Evolutionary conservation across 257 asterid genomes (phyloP).

Genomic region (Euphrasia confusa): DNA sequence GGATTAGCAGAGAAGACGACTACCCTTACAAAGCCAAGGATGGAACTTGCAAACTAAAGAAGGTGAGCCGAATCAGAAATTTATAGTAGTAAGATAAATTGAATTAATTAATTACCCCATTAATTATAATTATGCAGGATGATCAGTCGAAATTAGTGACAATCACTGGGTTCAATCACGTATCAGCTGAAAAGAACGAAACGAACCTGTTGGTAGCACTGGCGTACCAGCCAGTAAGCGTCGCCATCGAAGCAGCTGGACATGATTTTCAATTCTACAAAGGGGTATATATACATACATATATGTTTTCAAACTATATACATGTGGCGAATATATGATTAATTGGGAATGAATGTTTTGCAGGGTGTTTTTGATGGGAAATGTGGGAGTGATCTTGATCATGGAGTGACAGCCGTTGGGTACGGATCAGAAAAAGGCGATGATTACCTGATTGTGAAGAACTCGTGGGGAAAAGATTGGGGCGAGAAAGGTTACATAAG

Average conservation of each 20-base stretch:
- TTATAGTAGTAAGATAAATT: background rate
- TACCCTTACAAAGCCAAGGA: too few relatives aligned
- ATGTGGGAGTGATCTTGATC: constrained; percentile 56
- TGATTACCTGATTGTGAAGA: constrained; percentile 52
- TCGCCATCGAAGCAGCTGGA: constrained; percentile 74
- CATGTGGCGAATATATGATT: background rate
- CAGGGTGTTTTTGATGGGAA: constrained; percentile 69
- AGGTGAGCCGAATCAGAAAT: background rate
- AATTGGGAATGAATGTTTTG: background rate
- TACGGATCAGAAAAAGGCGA: constrained; percentile 46
- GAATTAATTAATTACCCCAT: background rate
- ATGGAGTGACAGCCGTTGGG: constrained; percentile 56
- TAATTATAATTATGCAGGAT: constrained; percentile 20
- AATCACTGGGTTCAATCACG: constrained; percentile 48
- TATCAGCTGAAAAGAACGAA: constrained; percentile 49
- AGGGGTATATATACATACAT: constrained; percentile 36
- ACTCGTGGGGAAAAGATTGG: constrained; percentile 70
- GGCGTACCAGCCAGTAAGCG: constrained; percentile 66
- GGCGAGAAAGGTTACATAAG: constrained; percentile 59
- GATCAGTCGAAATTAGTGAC: constrained; percentile 31
- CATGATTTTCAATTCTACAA: constrained; percentile 72
- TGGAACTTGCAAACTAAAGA: constrained; percentile 4
- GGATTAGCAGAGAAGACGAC: too few relatives aligned
- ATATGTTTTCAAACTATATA: background rate
- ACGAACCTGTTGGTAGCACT: constrained; percentile 52